Evolutionary conservation across 2,329 filamentous ascomycete species (phyloP).

Genomic region (Sporothrix protearum): DNA sequence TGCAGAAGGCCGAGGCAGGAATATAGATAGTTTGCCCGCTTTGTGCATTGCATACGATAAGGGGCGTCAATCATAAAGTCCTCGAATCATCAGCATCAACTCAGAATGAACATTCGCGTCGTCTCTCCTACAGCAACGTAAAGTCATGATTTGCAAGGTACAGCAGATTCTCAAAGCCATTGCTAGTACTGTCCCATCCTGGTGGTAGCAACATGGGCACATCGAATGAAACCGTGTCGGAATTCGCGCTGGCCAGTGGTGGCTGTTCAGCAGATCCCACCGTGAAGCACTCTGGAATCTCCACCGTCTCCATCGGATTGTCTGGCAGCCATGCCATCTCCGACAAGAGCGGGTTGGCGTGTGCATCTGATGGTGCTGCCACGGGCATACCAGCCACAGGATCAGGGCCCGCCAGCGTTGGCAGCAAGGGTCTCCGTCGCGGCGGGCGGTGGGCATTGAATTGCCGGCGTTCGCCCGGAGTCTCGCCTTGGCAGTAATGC

Average conservation of each 20-base stretch:
- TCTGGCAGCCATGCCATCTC: not conserved
- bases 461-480: not conserved
- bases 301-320: not conserved
- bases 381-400: not conserved
- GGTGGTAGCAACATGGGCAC: conserved; percentile 25
- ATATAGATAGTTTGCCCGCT: not conserved
- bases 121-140: not conserved
- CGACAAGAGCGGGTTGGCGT: not conserved
- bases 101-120: not conserved
- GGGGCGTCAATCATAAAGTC: no score
- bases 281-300: not conserved
- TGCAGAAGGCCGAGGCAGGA: not conserved
- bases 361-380: not conserved
- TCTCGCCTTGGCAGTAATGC: conserved; percentile 30
- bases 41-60: conserved; percentile 14
- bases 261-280: not conserved
- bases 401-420: not conserved
- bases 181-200: conserved; percentile 23
- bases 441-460: no score
- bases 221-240: conserved; percentile 15
- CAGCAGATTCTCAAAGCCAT: conserved; percentile 30
- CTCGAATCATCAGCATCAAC: no score
- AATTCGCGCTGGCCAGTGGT: no score
- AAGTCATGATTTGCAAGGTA: conserved; percentile 31
- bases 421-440: not conserved